Percentiles rank a stretch among this genome's conserved stretches.
These are phyloP conservation scores for Biscogniauxia sp. DNA, from an alignment of 2,329 filamentous ascomycete species.

Conservation along the genomic window DNA sequence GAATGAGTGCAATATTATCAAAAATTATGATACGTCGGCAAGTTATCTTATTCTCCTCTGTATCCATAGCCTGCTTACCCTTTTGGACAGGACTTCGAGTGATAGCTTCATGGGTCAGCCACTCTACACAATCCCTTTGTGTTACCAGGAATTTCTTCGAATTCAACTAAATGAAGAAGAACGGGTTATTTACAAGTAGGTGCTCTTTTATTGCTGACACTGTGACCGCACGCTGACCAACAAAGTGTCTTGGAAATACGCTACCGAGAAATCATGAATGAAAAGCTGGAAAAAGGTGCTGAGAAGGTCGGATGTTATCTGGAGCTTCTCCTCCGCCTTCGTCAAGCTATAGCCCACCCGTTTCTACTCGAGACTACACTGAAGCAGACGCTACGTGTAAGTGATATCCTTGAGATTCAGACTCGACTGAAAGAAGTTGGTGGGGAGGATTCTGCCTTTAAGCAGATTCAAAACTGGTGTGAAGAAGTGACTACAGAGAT, in stretches of 20 bases:
- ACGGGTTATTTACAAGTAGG: constrained; percentile 12
- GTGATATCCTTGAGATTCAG: background rate
- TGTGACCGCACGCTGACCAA: background rate
- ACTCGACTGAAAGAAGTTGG: too few species aligned
- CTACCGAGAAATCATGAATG: constrained; percentile 1
- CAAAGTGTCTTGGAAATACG: constrained; percentile 5
- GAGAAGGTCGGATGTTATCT: background rate
- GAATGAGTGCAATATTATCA: background rate
- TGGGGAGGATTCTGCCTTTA: background rate
- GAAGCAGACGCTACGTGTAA: background rate
- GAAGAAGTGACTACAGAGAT: too few species aligned
- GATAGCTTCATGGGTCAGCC: constrained; percentile 10
- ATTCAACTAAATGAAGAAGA: constrained; percentile 10
- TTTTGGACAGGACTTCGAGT: constrained; percentile 3
- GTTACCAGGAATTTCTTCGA: background rate
- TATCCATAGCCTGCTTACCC: background rate
- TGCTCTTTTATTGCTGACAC: background rate
- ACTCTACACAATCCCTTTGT: constrained; percentile 8
- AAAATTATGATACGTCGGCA: background rate
- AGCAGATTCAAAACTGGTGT: background rate
- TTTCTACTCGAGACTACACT: constrained; percentile 9
- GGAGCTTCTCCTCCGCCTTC: constrained; percentile 3
- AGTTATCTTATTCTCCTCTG: background rate
- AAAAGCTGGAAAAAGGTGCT: background rate
- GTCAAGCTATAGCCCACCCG: constrained; percentile 7